Conservation (phyloP, 495 filamentous ascomycete species). For the Penicillium diatomitis region DNA sequence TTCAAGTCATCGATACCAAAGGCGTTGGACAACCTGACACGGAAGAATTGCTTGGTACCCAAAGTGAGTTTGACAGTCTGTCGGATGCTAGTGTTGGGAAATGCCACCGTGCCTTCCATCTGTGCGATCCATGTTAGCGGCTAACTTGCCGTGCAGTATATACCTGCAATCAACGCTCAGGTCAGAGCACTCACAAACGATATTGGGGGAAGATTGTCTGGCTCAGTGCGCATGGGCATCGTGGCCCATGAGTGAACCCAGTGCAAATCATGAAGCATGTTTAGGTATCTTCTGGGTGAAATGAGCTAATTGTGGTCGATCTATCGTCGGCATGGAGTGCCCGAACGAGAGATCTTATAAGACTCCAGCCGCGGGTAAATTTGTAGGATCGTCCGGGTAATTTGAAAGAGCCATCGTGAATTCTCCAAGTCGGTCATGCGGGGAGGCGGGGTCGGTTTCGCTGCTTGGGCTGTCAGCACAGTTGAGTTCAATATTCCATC, state of each 20-base stretch:
- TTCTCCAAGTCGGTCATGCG: no score
- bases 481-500: no score
- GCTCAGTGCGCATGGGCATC: conserved; percentile 6
- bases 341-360: no score
- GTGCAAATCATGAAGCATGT: neutral
- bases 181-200: conserved; percentile 1
- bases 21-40: conserved; percentile 58
- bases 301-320: no score
- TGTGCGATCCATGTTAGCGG: neutral
- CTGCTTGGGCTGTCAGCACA: no score
- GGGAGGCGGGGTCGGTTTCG: no score
- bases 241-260: conserved; percentile 8
- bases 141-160: neutral
- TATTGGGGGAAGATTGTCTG: conserved; percentile 3
- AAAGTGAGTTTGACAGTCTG: conserved; percentile 12
- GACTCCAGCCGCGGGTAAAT: no score
- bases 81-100: neutral
- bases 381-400: no score
- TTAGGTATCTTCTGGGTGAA: no score
- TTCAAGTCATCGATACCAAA: conserved; percentile 54
- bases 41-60: conserved; percentile 40
- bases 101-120: neutral
- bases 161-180: neutral
- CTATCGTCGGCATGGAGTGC: no score
- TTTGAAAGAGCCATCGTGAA: no score